Base-by-base conservation (phyloP, 78 protist species). In the Dictyostelium firmibasis region DNA sequence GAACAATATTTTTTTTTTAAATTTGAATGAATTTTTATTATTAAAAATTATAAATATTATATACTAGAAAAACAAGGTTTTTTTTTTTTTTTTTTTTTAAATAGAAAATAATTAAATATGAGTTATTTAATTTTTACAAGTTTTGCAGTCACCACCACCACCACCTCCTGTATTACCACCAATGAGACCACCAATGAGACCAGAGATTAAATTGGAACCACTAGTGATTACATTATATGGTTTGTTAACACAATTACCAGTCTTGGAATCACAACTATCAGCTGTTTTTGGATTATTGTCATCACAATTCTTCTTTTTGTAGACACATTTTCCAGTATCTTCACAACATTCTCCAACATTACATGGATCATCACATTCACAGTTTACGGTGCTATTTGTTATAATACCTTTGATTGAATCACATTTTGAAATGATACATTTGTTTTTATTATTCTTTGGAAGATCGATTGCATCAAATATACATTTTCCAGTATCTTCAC, bases 291-390 rank as follows among this genome's bases (percentile, higher is more conserved):
- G 16, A 27, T 89, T 78, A 20, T 79, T 79, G 47, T 91, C 95
- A 76, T 91, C 83, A 76, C 95, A 91, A 57, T 35, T 31, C 0
- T 60, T 23, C 29, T 53, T 74, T 8, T 29, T 81, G 41, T 78
- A 29, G 4, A 16, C 16, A 60, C 95, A 78, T n/a, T 67, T 35
- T 57, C 91, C 77, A 3, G 60, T 35, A 35, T 92, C 96, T 67
- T 67, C 35, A 27, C 84, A 11, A 83, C 91, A 84, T 16, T 31
- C 29, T 47, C 85, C 96, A 27, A 69, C 27, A 1, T 91, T 92
- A 82, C 88, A 82, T 14, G 85, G 72, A 18, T 92, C 77, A 31
- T 82, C 81, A 43, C 85, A 91, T 64, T 92, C 74, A 43, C 95
- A 79, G 1, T 14, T 5, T 23, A 76, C 50, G 70, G 83, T 20